phyloP scores from a whole-genome alignment of 805 yeast species.

The Wickerhamiella dianesei region DNA sequence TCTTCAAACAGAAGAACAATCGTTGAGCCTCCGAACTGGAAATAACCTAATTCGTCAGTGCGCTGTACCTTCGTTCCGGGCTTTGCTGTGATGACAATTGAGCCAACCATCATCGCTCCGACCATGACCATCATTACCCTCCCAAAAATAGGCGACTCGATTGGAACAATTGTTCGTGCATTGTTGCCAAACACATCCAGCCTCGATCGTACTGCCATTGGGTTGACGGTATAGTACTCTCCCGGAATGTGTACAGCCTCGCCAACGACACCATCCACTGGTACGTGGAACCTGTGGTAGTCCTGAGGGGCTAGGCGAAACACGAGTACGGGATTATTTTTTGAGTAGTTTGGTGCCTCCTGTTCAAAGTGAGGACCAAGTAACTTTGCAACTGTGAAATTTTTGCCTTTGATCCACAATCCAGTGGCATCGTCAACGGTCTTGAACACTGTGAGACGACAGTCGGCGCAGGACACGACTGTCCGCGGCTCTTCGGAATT shows the following conservation, averaged over 20 bases:
- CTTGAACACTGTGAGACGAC: conserved; percentile 61
- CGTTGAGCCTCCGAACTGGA: conserved; percentile 94
- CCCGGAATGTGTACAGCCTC: conserved; percentile 63
- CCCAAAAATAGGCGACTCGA: conserved; percentile 67
- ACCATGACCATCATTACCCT: conserved; percentile 63
- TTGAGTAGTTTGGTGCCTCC: conserved; percentile 28
- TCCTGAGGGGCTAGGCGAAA: conserved; percentile 95
- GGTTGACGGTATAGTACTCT: conserved; percentile 90
- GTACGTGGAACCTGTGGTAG: conserved; percentile 85
- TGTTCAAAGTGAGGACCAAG: conserved; percentile 33
- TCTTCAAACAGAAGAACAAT: conserved; percentile 50
- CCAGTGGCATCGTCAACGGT: conserved; percentile 47
- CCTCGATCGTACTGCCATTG: conserved; percentile 85
- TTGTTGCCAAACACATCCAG: conserved; percentile 91
- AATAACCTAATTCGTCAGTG: conserved; percentile 83
- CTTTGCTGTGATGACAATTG: conserved; percentile 56
- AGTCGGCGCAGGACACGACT: conserved; percentile 73
- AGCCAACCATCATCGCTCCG: conserved; percentile 99
- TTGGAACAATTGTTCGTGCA: conserved; percentile 62
- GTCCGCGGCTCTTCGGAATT: conserved; percentile 36
- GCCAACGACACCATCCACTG: conserved; percentile 64
- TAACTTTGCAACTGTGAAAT: conserved; percentile 53
- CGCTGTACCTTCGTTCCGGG: conserved; percentile 45
- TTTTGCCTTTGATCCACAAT: conserved; percentile 82
- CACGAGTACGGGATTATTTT: conserved; percentile 44